These are phyloP conservation scores for Termitomyces sp. DNA, from an alignment of 768 basidiomycete genomes.

Conservation along the genomic window DNA sequence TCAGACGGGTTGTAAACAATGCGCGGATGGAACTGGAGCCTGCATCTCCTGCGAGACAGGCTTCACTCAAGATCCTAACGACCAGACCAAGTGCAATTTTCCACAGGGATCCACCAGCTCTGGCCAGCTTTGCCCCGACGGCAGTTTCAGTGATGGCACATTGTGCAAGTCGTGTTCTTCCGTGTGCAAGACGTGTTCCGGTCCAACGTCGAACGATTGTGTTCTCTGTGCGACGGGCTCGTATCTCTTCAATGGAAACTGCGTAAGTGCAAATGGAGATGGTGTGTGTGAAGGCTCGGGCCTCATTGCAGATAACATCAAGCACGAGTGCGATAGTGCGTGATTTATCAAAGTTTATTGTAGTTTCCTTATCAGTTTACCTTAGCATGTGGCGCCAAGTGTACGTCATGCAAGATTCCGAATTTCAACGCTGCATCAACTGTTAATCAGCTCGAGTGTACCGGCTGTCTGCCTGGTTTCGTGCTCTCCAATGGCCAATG, in stretches of 20 bases:
- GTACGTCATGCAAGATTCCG: conserved; percentile 69
- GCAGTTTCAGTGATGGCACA: conserved; percentile 53
- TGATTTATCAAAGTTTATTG: conserved; percentile 9
- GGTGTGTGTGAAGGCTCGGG: conserved; percentile 73
- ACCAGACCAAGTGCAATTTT: conserved; percentile 62
- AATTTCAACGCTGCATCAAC: conserved; percentile 65
- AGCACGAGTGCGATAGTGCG: conserved; percentile 81
- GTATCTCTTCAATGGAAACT: conserved; percentile 62
- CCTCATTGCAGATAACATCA: conserved; percentile 76
- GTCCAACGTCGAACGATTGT: conserved; percentile 65
- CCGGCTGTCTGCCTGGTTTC: conserved; percentile 71
- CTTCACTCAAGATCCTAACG: conserved; percentile 62
- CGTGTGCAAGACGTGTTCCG: conserved; percentile 67
- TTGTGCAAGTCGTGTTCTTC: conserved; percentile 57
- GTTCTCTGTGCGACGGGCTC: conserved; percentile 58
- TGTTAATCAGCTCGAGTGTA: conserved; percentile 63
- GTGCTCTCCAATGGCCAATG: conserved; percentile 71
- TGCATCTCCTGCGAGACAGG: conserved; percentile 71
- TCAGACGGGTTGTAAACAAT: conserved; percentile 64
- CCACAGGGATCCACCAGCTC: conserved; percentile 42
- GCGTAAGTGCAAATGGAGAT: conserved; percentile 57
- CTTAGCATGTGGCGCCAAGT: conserved; percentile 77
- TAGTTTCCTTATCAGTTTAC: conserved; percentile 4
- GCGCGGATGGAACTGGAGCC: conserved; percentile 60
- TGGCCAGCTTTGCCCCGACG: conserved; percentile 58